phyloP scores from a whole-genome alignment of 345 rosid species.

The Murraya koenigii region DNA sequence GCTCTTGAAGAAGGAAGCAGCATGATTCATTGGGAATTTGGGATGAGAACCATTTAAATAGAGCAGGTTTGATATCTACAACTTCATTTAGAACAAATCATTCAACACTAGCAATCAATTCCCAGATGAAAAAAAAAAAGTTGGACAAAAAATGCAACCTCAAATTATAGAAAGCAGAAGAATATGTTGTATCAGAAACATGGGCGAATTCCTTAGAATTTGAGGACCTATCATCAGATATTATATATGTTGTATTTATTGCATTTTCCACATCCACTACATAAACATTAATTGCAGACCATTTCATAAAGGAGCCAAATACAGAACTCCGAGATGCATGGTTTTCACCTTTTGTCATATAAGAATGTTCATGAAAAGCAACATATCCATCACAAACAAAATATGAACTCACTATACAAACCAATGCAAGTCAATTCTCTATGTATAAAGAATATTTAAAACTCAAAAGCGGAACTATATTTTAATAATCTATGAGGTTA shows the following conservation, averaged over 20 bases:
- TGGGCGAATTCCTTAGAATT: neutral
- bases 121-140: neutral
- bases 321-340: no score
- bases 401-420: neutral
- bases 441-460: neutral
- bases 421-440: neutral
- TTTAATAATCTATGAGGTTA: neutral
- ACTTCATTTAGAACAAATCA: neutral
- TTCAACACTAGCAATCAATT: neutral
- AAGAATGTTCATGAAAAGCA: neutral
- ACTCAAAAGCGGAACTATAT: neutral
- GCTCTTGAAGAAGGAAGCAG: no score
- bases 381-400: neutral
- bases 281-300: neutral
- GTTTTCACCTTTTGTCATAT: neutral
- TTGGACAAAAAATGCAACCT: neutral
- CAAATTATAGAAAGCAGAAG: neutral
- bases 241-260: neutral
- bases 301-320: neutral
- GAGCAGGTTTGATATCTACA: neutral
- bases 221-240: neutral
- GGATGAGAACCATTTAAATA: slow-evolving; percentile 2
- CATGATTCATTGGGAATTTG: no score
- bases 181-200: neutral
- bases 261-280: neutral